Evolutionary conservation across 1,284 basidiomycete genomes (phyloP), one percentile per base, ranked within the genome.

Genomic region (Takashimella tepidaria): DNA sequence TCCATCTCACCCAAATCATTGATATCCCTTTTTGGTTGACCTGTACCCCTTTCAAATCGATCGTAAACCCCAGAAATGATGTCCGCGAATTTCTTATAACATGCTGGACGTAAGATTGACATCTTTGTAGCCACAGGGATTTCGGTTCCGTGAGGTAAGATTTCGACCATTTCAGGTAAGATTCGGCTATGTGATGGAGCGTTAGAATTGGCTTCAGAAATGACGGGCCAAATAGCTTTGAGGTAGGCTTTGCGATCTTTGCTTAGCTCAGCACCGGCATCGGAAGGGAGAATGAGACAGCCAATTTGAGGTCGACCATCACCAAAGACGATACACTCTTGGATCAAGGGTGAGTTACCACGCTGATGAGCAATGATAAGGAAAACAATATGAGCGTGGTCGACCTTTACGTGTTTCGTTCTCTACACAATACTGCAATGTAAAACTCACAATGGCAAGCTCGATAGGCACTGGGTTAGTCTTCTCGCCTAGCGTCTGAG

Each of bases 301-400:
- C 83, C 84, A 5, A 79, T 75, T 54, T 82, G 80, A 4, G 81
- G 77, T 42, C 79, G 72, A 5, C 76, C 80, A 19, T 79, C 76
- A 5, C 84, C 84, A 48, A 85, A 85, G 45, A 85, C 79, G 58
- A 85, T 78, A 23, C 80, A 82, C 57, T 80, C 78, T 23, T 66
- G 65, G 22, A 79, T 60, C 37, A 80, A 76, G 0, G 79, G 76
- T 19, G 76, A 78, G 55, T 74, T 73, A 12, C 71, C 69, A 37
- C 68, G 65, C 64, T 68, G 49, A 12, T 16, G 4, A 44, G 22
- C 44, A 26, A 11, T 21, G n/a, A n/a, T n/a, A n/a, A n/a, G n/a
- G n/a, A 48, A 2, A 13, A 3, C 4, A 3, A 20, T 16, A 21
- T 11, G 3, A 12, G 41, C 31, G 31, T 37, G 16, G n/a, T n/a